phyloP scores from a whole-genome alignment of 208 protist species.

The Phytomonas sp. region DNA sequence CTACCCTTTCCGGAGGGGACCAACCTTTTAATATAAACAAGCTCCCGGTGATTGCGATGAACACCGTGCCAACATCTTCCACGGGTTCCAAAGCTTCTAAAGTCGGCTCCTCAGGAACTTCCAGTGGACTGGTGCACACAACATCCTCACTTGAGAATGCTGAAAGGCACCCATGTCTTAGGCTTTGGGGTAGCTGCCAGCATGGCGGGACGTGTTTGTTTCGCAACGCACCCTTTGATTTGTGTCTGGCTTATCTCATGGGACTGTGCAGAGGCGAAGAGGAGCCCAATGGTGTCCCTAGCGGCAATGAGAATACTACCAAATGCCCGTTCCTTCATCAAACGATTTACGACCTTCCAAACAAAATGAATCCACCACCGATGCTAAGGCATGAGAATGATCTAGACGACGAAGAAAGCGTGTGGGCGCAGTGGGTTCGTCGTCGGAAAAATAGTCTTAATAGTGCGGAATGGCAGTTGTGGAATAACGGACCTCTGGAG shows the following conservation, averaged over 20 bases:
- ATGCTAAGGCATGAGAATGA: slow-evolving; percentile 29
- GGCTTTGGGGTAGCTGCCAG: slow-evolving; percentile 63
- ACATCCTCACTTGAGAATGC: background rate
- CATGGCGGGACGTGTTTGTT: slow-evolving; percentile 72
- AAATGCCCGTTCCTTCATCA: slow-evolving; percentile 42
- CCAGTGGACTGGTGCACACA: background rate
- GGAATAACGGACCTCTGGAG: slow-evolving; percentile 59
- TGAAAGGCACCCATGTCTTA: slow-evolving; percentile 50
- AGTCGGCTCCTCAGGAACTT: slow-evolving; percentile 3
- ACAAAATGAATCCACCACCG: slow-evolving; percentile 23
- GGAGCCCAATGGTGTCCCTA: background rate
- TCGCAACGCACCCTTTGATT: slow-evolving; percentile 49
- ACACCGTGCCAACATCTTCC: slow-evolving; percentile 17
- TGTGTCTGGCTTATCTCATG: slow-evolving; percentile 75
- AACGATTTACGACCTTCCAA: slow-evolving; percentile 45
- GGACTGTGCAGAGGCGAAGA: slow-evolving; percentile 39
- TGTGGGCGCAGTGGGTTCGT: slow-evolving; percentile 54
- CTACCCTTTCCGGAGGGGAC: slow-evolving; percentile 31
- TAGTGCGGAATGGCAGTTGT: slow-evolving; percentile 78
- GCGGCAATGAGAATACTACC: background rate
- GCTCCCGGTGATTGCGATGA: slow-evolving; percentile 65
- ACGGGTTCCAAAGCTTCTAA: slow-evolving; percentile 3
- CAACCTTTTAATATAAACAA: slow-evolving; percentile 32
- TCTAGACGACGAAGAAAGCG: slow-evolving; percentile 25
- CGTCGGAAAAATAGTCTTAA: slow-evolving; percentile 57